Evolutionary conservation across 768 basidiomycete species (phyloP).

Genomic region (Calocybe indica): DNA sequence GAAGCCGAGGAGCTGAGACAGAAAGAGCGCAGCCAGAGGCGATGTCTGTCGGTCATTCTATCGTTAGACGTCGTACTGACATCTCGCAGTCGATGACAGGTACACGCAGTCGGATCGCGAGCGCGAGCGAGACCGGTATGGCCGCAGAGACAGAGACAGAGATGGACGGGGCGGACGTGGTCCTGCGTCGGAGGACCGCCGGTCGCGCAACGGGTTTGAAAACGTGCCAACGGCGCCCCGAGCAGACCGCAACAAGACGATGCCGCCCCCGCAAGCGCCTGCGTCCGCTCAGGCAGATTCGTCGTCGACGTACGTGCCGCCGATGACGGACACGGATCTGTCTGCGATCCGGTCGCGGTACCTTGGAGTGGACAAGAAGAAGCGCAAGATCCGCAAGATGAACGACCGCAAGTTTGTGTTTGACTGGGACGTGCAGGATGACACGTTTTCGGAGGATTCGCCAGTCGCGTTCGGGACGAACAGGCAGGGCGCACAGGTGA

Average conservation of each 20-base stretch:
- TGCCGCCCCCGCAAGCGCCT: conserved; percentile 21
- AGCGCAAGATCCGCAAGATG: conserved; percentile 91
- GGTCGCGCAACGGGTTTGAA: conserved; percentile 41
- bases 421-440: conserved; percentile 97
- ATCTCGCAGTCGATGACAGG: conserved; percentile 44
- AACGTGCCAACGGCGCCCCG: conserved; percentile 84
- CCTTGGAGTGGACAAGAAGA: conserved; percentile 91
- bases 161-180: conserved; percentile 33
- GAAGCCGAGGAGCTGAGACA: conserved; percentile 66
- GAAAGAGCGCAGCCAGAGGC: conserved; percentile 33
- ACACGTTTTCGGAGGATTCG: conserved; percentile 79
- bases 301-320: conserved; percentile 40
- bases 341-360: conserved; percentile 86
- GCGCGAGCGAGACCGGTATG: conserved; percentile 27
- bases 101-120: conserved; percentile 47
- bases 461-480: conserved; percentile 66
- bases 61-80: conserved; percentile 2
- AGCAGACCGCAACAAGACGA: conserved; percentile 55
- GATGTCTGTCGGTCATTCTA: conserved; percentile 31
- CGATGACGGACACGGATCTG: conserved; percentile 79
- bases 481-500: conserved; percentile 78
- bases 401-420: conserved; percentile 98
- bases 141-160: conserved; percentile 31
- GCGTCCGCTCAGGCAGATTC: conserved; percentile 27
- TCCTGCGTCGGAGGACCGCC: conserved; percentile 24